phyloP scores from a whole-genome alignment of 1,284 basidiomycete species.

The Moesziomyces antarcticus region DNA sequence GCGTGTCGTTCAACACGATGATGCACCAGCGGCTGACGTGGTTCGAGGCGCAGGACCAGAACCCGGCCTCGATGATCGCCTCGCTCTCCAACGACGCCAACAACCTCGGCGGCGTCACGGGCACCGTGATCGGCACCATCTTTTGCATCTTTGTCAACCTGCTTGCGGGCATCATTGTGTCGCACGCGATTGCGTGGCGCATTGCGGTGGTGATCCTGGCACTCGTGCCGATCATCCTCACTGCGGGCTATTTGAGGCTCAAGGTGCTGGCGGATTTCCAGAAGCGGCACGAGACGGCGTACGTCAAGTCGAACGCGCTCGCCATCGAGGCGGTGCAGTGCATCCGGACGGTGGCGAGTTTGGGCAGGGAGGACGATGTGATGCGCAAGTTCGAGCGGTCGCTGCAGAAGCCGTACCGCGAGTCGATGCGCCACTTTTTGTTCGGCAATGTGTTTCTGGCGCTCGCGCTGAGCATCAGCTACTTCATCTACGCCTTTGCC shows the following conservation, averaged over 20 bases:
- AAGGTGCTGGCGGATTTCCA: constrained; percentile 62
- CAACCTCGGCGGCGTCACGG: constrained; percentile 56
- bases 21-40: constrained; percentile 45
- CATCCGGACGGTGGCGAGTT: constrained; percentile 54
- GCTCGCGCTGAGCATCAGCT: constrained; percentile 56
- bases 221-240: constrained; percentile 54
- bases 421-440: constrained; percentile 48
- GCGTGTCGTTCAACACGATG: constrained; percentile 49
- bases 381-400: constrained; percentile 45
- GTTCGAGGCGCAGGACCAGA: constrained; percentile 47
- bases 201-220: constrained; percentile 60
- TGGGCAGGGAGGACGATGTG: constrained; percentile 58
- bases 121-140: constrained; percentile 59
- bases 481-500: constrained; percentile 62
- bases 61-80: constrained; percentile 51
- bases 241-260: constrained; percentile 55
- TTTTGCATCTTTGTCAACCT: constrained; percentile 61
- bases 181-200: constrained; percentile 53
- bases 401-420: constrained; percentile 52
- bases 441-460: constrained; percentile 57
- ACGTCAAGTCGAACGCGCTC: constrained; percentile 50
- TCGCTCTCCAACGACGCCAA: constrained; percentile 55
- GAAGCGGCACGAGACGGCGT: constrained; percentile 58
- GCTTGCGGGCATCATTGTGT: constrained; percentile 50
- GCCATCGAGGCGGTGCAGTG: constrained; percentile 59